Percentiles rank a stretch among this genome's conserved stretches.
These are phyloP conservation scores for Penicillium glabrum DNA, from an alignment of 2,329 filamentous ascomycete genomes.

Conservation along the genomic window DNA sequence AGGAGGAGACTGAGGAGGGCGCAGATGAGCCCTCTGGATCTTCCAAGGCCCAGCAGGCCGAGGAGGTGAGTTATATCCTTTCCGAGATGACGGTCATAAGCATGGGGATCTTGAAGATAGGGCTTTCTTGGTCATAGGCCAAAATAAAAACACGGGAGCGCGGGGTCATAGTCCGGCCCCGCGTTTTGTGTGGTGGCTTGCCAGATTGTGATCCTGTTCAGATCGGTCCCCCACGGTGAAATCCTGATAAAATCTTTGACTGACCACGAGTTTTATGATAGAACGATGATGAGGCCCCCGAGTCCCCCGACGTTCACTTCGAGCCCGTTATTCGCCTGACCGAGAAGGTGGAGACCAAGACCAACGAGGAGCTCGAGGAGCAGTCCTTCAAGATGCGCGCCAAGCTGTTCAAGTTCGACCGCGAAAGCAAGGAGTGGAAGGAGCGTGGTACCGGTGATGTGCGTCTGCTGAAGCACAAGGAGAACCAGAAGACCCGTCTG, in stretches of 20 bases:
- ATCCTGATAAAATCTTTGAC: background rate
- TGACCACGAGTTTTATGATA: background rate
- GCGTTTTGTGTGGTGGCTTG: conserved; percentile 13
- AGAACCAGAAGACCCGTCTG: conserved; percentile 94
- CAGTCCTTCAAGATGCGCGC: conserved; percentile 99
- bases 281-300: conserved; percentile 68
- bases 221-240: background rate
- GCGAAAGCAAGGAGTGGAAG: conserved; percentile 94
- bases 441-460: conserved; percentile 97
- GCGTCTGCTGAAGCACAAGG: conserved; percentile 95
- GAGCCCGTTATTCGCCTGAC: conserved; percentile 95
- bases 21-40: conserved; percentile 85
- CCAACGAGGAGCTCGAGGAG: conserved; percentile 97
- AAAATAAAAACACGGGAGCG: background rate
- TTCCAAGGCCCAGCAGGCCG: conserved; percentile 73
- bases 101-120: background rate
- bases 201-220: background rate
- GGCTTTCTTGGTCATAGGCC: background rate
- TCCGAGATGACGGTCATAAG: background rate
- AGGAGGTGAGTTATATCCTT: conserved; percentile 51
- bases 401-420: conserved; percentile 98
- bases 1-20: conserved; percentile 72
- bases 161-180: conserved; percentile 2
- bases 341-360: conserved; percentile 95
- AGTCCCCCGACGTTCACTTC: conserved; percentile 93